Base-by-base conservation (phyloP, 2,329 filamentous ascomycete genomes). In the Colletotrichum lindemuthianum region DNA sequence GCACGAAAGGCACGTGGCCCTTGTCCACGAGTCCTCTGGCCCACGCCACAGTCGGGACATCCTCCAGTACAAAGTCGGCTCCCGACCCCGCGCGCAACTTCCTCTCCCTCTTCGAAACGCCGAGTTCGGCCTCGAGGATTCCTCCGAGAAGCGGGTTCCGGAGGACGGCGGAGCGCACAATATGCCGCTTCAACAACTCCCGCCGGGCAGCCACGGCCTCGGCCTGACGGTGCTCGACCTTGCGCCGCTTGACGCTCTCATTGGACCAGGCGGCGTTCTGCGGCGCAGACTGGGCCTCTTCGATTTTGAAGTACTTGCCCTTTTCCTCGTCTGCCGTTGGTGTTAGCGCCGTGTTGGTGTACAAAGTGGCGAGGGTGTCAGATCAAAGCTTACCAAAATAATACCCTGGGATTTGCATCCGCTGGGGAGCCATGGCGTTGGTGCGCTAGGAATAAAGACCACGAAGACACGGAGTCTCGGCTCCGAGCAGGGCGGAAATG, bases 271-370 rank as follows among this genome's bases (percentile, higher is more conserved):
- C 75, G 0, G 84, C 79, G 8, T 74, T 75, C 2, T 77, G 67
- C 0, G 86, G 82, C 1, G 86, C 86, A 13, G 81, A 81, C 59
- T 84, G 81, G 43, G 85, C 80, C 49, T 81, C 83, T 72, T 90
- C 86, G 53, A 92, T 84, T 70, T 87, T 89, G 75, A 91, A 92
- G 71, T 91, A 92, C 68, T 86, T 89, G 41, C 83, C 83, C 73
- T 87, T 90, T 47, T 82, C 81, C 12, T 75, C 55, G 65, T 88
- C 86, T 88, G 8, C 16, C 50, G 4, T 40, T 15, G 6, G 16
- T 5, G 8, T 24, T 49, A 15, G 16, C 11, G 9, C 36, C 13
- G 12, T 32, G 39, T 12, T 45, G 12, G 44, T 48, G 24, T 40
- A 33, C 5, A 8, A 8, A 55, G 13, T 34, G 16, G 37, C 6